Evolutionary conservation across 306 rosid genomes (phyloP), one percentile per base, ranked within the genome.

Genomic region (Rubus idaeus): DNA sequence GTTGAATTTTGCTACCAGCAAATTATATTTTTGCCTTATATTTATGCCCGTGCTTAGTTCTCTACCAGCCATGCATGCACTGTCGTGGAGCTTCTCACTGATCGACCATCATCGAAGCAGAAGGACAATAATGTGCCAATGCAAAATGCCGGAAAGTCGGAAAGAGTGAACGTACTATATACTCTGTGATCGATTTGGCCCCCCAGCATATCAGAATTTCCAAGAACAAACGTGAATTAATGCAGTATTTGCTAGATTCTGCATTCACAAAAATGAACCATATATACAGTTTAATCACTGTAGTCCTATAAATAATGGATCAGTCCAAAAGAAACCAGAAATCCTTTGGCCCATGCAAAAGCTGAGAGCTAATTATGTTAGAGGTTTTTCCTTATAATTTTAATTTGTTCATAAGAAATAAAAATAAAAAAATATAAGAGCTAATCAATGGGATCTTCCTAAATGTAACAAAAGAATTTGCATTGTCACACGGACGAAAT

Each of bases 341-440:
- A 67, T 52, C 20, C 8, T 9, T 5, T 45, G 80, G 68, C 80
- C 70, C 40, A n/a, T n/a, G n/a, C n/a, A 35, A 46, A 56, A n/a
- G 9, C 12, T 57, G 7, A 53, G 35, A 30, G 35, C 35, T 30
- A 30, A 2, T 30, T 0, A 30, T 30, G 35, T 30, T 1, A 23
- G 26, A 23, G 26, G 26, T 23, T 23, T 23, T 23, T 23, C 26
- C 26, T 23, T 23, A 23, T 23, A 23, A 23, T 23, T 23, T 23
- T 23, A 23, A 23, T 23, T 23, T 23, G 26, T 23, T 23, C 26
- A 0, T 23, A 23, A 23, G 1, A 23, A 23, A 23, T 0, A 23
- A 23, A 23, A 0, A 23, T 0, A 23, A 23, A 23, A 23, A 23
- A 23, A 23, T 1, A 23, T 0, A 23, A 23, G 26, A 12, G 35